Percentiles rank a stretch among this genome's conserved stretches.
Conservation (phyloP, 1,284 basidiomycete genomes). For the Kalmanozyma brasiliensis region DNA sequence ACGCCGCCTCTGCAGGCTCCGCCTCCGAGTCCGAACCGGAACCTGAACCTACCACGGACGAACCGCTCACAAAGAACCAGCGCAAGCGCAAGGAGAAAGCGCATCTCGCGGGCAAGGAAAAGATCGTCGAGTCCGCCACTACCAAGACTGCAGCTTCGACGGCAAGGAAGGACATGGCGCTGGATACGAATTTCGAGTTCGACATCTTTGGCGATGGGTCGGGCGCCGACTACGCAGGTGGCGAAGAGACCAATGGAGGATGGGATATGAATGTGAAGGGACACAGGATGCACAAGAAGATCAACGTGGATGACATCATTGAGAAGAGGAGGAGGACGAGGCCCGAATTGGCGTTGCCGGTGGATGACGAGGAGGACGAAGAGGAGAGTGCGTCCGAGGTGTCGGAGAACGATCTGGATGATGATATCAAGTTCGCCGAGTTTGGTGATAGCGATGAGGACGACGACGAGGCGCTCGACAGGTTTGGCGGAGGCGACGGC, state of each 20-base stretch:
- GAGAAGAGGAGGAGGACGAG: slow-evolving; percentile 54
- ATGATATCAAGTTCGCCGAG: slow-evolving; percentile 36
- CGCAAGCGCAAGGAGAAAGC: slow-evolving; percentile 51
- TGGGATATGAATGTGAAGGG: slow-evolving; percentile 62
- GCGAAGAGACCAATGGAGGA: slow-evolving; percentile 19
- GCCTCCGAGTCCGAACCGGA: slow-evolving; percentile 31
- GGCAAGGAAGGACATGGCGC: slow-evolving; percentile 33
- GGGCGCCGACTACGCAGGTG: slow-evolving; percentile 19
- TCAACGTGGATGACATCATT: slow-evolving; percentile 66
- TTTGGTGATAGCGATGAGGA: slow-evolving; percentile 70
- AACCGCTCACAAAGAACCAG: slow-evolving; percentile 42
- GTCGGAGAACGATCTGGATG: slow-evolving; percentile 35
- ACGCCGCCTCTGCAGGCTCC: slow-evolving; percentile 5
- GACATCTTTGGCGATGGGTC: slow-evolving; percentile 55
- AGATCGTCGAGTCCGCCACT: slow-evolving; percentile 58
- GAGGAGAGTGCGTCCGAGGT: slow-evolving; percentile 22
- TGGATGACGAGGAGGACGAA: slow-evolving; percentile 34
- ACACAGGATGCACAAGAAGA: slow-evolving; percentile 45
- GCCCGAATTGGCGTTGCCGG: slow-evolving; percentile 31
- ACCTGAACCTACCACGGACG: slow-evolving; percentile 1
- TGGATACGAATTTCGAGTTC: slow-evolving; percentile 61
- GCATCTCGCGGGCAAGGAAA: slow-evolving; percentile 56
- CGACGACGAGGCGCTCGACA: slow-evolving; percentile 72
- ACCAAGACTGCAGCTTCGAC: no score
- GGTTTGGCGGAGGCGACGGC: slow-evolving; percentile 55